Base-by-base conservation (phyloP, 768 basidiomycete genomes). In the Rhodotorula taiwanensis region DNA sequence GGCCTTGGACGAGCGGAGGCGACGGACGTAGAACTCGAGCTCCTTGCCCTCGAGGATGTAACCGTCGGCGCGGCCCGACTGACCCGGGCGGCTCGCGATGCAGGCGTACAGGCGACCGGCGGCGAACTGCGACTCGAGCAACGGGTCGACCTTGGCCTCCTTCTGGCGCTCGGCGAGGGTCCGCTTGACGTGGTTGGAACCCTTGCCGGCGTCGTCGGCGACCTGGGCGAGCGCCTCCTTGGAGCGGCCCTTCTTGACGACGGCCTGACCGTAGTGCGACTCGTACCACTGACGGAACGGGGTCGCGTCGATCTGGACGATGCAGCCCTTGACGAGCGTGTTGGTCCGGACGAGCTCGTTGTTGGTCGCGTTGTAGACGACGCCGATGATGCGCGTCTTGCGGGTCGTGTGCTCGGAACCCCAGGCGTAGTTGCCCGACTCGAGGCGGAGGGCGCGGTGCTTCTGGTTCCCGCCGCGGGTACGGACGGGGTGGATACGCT, bases 241-340 rank as follows among this genome's bases (percentile, higher is more conserved):
- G 73, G 77, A 75, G 60, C 60, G 63, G 11, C 71, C 65, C 80
- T 83, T 89, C 83, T 91, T 91, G 74, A 89, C 88, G 72, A 97
- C 84, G 64, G 94, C 90, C 78, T 88, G 87, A 70, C 88, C 94
- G 76, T 98, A 99, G 80, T 98, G 93, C 44, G 89, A 80, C 80
- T 99, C 95, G 76, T 97, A 99, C 93, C 93, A 98, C 81, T 97
- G 93, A 71, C 93, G 85, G 89, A 98, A 99, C 67, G 95, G 95
- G 36, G 94, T 86, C 68, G 95, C 94, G 80, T 99, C 95, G 75
- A 99, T 78, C 77, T 98, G 93, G 78, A 99, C 89, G 79, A 99
- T 87, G 71, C 88, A 88, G 66, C 86, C 82, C 82, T 94, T 97
- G 76, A 99, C 95, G 61, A 99, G 86, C 58, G 95, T 99, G 82